These are phyloP conservation scores for Dinochytrium kinnereticum DNA, from an alignment of 371 early-diverging fungal species.

Conservation along the genomic window DNA sequence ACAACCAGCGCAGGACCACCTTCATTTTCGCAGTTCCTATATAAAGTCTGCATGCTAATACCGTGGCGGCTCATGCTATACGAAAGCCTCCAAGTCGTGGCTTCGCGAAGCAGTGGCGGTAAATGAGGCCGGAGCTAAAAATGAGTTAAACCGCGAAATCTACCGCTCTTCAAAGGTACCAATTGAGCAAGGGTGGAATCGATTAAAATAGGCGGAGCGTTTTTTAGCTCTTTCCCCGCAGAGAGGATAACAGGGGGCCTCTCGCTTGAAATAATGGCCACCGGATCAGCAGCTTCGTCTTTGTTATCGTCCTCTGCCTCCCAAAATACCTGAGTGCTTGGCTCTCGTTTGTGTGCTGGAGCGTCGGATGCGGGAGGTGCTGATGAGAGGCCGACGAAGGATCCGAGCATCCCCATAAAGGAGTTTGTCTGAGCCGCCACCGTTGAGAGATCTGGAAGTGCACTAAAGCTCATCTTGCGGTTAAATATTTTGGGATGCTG, in stretches of 20 bases:
- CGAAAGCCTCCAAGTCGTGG: constrained; percentile 74
- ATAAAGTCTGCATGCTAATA: constrained; percentile 82
- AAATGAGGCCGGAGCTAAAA: constrained; percentile 53
- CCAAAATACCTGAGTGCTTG: constrained; percentile 4
- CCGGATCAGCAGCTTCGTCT: not conserved
- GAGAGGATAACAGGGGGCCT: not conserved
- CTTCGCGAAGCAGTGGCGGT: constrained; percentile 68
- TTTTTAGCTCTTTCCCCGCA: not conserved
- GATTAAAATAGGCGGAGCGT: not conserved
- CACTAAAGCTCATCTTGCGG: not conserved
- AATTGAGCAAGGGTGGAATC: not conserved
- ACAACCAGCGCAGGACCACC: constrained; percentile 41
- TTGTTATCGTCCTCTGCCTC: not conserved
- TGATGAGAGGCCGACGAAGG: not conserved
- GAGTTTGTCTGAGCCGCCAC: constrained; percentile 1
- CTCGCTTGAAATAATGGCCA: not conserved
- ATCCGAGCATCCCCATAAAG: constrained; percentile 3
- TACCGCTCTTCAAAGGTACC: not conserved
- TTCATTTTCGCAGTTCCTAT: constrained; percentile 44
- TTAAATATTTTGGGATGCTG: not conserved
- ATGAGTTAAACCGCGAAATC: not conserved
- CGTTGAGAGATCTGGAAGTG: not conserved
- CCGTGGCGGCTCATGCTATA: constrained; percentile 95
- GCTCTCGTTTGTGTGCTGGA: not conserved
- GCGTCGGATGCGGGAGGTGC: not conserved